phyloP scores from a whole-genome alignment of 495 filamentous ascomycete species.

The Penicillium tannophilum region DNA sequence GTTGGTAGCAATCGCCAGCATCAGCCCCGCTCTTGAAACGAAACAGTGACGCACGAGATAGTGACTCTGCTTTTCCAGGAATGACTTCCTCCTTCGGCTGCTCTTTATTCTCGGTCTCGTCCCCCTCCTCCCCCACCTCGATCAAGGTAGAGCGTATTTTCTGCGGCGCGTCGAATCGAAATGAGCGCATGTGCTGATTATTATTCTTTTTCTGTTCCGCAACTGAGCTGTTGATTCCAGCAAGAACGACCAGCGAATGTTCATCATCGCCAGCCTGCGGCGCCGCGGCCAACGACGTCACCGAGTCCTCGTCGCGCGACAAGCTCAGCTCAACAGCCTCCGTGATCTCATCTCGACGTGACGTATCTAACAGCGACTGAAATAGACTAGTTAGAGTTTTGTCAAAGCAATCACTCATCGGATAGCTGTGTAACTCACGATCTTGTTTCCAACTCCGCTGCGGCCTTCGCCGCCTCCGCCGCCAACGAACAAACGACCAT shows the following conservation, averaged over 20 bases:
- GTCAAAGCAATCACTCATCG: not conserved
- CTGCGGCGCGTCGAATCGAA: conserved; percentile 59
- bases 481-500: conserved; percentile 75
- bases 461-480: conserved; percentile 87
- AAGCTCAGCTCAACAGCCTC: conserved; percentile 76
- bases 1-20: conserved; percentile 72
- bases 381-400: conserved; percentile 7
- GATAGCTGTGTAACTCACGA: conserved; percentile 55
- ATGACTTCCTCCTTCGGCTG: conserved; percentile 26
- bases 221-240: conserved; percentile 84
- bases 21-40: conserved; percentile 45
- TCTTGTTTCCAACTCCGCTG: conserved; percentile 88
- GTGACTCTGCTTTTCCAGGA: conserved; percentile 50
- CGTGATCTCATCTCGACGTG: conserved; percentile 60
- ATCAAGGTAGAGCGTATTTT: conserved; percentile 12
- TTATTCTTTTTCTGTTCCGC: conserved; percentile 69
- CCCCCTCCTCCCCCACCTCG: conserved; percentile 19
- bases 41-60: conserved; percentile 66
- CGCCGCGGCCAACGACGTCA: conserved; percentile 75
- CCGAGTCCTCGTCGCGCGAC: conserved; percentile 86
- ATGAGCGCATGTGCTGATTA: conserved; percentile 88
- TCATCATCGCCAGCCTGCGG: conserved; percentile 47
- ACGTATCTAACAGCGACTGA: conserved; percentile 71
- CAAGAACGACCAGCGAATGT: conserved; percentile 62
- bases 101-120: conserved; percentile 31